Evolutionary conservation across 768 basidiomycete species (phyloP), one percentile per base, ranked within the genome.

Genomic region (Stropharia rugosoannulata): DNA sequence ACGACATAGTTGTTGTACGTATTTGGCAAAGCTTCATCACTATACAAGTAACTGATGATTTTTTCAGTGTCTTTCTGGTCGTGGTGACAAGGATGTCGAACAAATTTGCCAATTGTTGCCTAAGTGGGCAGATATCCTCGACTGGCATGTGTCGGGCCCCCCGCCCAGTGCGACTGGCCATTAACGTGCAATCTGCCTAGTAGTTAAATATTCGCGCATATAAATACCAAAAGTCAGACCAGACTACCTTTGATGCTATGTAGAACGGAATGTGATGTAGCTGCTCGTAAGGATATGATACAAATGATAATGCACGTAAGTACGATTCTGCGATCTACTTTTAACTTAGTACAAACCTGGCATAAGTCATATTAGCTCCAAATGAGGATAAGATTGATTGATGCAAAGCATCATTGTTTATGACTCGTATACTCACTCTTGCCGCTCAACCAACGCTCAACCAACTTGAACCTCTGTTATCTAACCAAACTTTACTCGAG

Each of bases 21-120:
- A 6, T 35, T 27, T n/a, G 18, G 22, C 22, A 22, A 41, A 19
- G 41, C 12, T 36, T 43, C 12, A 13, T 49, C 7, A 29, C 37
- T 47, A 3, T 56, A 36, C 27, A 13, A 46, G 11, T 35, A 40
- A 39, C 36, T 19, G 49, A 25, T 16, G 8, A 25, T 11, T 53
- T 27, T 57, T 49, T 61, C 29, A 95, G 92, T 97, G 94, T 66
- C 76, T 98, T 49, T 95, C 93, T 51, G 96, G 96, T 48, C 85
- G 96, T 59, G 97, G 97, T 15, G 95, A 98, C 72, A 98, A 98
- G 73, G 96, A 99, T 66, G 97, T 99, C 3, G 90, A 96, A 62
- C 90, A 98, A 66, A 95, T 99, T 55, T 94, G 90, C n/a, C 76
- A 95, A 64, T 76, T 98, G 39, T 78, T 99, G 53, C 96, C 96